Percentiles rank a stretch among this genome's conserved stretches.
These are phyloP conservation scores for Tetracladium setigerum DNA, from an alignment of 495 filamentous ascomycete genomes.

Conservation along the genomic window DNA sequence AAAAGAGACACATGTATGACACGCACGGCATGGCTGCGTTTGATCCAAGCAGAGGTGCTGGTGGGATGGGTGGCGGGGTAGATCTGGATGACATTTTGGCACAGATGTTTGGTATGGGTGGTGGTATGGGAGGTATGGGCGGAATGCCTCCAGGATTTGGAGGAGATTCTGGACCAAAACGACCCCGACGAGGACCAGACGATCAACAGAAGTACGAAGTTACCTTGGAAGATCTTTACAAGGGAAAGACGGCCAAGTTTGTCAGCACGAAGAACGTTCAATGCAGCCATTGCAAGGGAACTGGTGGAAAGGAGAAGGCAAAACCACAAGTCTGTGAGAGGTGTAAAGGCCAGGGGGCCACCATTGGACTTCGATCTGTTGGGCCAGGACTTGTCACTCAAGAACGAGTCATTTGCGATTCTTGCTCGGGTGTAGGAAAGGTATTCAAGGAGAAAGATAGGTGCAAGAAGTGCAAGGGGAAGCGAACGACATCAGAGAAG, in stretches of 20 bases:
- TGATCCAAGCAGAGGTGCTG: constrained; percentile 51
- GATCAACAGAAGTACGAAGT: constrained; percentile 90
- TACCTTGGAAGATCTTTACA: constrained; percentile 88
- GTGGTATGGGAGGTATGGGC: constrained; percentile 42
- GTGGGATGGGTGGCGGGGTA: constrained; percentile 58
- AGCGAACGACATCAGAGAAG: constrained; percentile 68
- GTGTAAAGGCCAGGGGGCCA: constrained; percentile 70
- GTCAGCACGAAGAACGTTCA: constrained; percentile 87
- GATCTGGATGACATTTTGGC: constrained; percentile 86
- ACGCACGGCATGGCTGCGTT: constrained; percentile 95
- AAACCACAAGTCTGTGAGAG: constrained; percentile 77
- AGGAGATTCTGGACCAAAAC: constrained; percentile 39
- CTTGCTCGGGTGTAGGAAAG: constrained; percentile 73
- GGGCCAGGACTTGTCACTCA: constrained; percentile 78
- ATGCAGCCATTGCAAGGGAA: constrained; percentile 79
- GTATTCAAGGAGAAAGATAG: constrained; percentile 90
- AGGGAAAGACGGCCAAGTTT: constrained; percentile 96
- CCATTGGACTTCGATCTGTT: constrained; percentile 63
- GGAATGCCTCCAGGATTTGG: constrained; percentile 31
- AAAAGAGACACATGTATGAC: constrained; percentile 87
- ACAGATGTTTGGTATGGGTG: constrained; percentile 85
- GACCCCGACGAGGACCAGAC: constrained; percentile 64
- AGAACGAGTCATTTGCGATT: constrained; percentile 62
- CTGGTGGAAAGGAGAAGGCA: constrained; percentile 85
- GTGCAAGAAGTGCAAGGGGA: constrained; percentile 97